Evolutionary conservation across 257 asterid species (phyloP).

Genomic region (Solanum pennellii): DNA sequence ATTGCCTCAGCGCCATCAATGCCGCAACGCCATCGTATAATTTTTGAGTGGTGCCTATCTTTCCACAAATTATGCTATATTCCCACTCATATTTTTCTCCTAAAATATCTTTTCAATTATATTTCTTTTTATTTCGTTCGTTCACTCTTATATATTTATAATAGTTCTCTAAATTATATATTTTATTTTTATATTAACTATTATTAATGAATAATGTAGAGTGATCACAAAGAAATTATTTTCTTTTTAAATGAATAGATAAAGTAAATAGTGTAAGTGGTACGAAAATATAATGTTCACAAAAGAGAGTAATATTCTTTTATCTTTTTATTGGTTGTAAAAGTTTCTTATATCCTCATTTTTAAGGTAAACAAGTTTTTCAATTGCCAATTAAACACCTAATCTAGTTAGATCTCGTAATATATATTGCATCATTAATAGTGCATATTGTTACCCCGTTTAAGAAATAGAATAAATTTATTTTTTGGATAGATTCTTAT

Average conservation of each 20-base stretch:
- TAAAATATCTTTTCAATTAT: background rate
- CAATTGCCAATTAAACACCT: background rate
- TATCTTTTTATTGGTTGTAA: background rate
- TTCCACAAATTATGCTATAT: background rate
- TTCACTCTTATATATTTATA: background rate
- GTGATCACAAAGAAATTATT: no score
- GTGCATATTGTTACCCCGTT: background rate
- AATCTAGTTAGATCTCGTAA: background rate
- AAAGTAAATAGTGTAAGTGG: no score
- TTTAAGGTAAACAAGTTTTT: background rate
- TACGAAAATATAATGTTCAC: no score
- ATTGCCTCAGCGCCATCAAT: background rate
- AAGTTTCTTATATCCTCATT: background rate
- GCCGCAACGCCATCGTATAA: background rate
- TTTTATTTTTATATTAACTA: no score
- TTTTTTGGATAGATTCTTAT: background rate
- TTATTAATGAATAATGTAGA: no score
- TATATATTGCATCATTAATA: background rate
- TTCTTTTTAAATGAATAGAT: no score
- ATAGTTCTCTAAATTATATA: no score
- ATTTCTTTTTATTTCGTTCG: background rate
- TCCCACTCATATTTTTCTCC: background rate
- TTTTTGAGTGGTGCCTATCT: background rate
- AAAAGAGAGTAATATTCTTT: background rate
- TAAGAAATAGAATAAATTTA: background rate